Base-by-base conservation (phyloP, 108 stramenopile species). In the Conticribra weissflogii region DNA sequence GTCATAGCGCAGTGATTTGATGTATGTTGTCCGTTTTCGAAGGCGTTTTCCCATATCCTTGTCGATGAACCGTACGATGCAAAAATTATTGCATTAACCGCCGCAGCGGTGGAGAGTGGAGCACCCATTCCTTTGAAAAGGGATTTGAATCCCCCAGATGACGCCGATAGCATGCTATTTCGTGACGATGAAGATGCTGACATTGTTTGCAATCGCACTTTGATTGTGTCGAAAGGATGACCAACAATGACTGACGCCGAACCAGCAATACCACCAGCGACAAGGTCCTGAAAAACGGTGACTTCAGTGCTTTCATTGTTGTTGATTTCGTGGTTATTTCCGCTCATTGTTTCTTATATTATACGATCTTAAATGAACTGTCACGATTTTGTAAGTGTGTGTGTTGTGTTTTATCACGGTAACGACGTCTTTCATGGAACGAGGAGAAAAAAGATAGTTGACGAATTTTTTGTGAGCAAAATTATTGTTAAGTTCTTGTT, bases 171-270 rank as follows among this genome's bases (percentile, higher is more conserved):
- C 31, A 15, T 29, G 44, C 51, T 57, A 28, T 18, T 14, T 12
- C 32, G 29, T 29, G 45, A 28, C 2, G 54, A 17, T 28, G 71
- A 72, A 3, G 51, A 49, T 29, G 49, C 19, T 21, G 63, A 9
- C 46, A 55, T 30, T 45, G 60, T 63, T 36, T 72, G 71, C 52
- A 63, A 60, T 18, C 71, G 60, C 4, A 72, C 71, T 71, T 97
- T 97, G 46, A 94, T 60, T 0, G 96, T 92, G 72, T 97, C 96
- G 58, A 97, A 93, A 3, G 96, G 96, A 84, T 97, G 92, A 18
- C 94, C 94, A 1, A 92, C 86, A 34, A 89, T 62, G 15, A 95
- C 84, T 17, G 85, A 85, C 0, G 81, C 83, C 23, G 85, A 86
- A 18, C 93, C 93, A 19, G 93, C 88, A 12, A 89, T 62, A 5